Conservation (phyloP, 2,329 filamentous ascomycete genomes). For the Septoria petroselini region DNA sequence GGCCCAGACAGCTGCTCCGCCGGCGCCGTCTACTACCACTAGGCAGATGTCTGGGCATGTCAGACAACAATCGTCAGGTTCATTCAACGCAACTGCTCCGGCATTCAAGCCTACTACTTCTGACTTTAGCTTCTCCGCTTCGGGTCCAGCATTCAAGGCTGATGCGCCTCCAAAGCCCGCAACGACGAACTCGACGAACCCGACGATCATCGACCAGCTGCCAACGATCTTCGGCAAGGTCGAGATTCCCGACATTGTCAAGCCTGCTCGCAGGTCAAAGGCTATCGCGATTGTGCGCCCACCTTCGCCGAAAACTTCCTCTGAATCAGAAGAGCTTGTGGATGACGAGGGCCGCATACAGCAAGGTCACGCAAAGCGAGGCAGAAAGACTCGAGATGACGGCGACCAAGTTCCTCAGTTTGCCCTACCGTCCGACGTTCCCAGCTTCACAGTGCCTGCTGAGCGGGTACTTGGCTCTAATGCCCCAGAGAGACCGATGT, state of each 20-base stretch:
- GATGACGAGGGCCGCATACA: constrained; percentile 60
- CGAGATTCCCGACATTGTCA: constrained; percentile 64
- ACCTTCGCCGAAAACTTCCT: constrained; percentile 32
- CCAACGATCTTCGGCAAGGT: constrained; percentile 39
- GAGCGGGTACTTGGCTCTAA: constrained; percentile 30
- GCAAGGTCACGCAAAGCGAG: constrained; percentile 67
- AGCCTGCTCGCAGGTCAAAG: constrained; percentile 70
- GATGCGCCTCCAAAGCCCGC: constrained; percentile 11
- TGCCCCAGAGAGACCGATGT: constrained; percentile 18
- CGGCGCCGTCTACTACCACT: background rate
- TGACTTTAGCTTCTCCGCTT: constrained; percentile 40
- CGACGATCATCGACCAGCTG: constrained; percentile 39
- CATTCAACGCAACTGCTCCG: constrained; percentile 60
- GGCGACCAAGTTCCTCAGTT: constrained; percentile 74
- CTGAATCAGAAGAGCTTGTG: constrained; percentile 43
- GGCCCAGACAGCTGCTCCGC: background rate
- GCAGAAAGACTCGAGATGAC: constrained; percentile 64
- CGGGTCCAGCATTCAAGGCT: constrained; percentile 32
- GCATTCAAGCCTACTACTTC: constrained; percentile 39
- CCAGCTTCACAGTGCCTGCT: constrained; percentile 26
- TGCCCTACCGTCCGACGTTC: constrained; percentile 50
- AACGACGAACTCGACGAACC: background rate
- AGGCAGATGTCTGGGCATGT: constrained; percentile 22
- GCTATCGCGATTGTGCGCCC: constrained; percentile 72
- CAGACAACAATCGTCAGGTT: constrained; percentile 33